Evolutionary conservation across 1,139 yeast genomes (phyloP).

Genomic region (Sugiyamaella neomexicana): DNA sequence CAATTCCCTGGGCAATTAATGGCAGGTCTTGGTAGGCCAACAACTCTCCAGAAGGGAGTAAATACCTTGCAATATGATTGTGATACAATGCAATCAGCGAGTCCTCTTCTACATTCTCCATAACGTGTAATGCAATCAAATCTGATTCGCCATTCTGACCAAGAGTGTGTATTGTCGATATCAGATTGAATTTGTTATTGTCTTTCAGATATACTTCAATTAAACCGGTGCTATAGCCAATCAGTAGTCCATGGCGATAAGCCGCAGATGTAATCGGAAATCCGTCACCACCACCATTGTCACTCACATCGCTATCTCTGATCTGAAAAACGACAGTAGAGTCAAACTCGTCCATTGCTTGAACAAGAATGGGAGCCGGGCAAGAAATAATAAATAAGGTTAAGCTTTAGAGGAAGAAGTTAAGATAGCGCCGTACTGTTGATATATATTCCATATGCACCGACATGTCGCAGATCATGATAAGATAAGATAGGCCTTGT

Average conservation of each 20-base stretch:
- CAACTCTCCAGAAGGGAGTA: slow-evolving; percentile 6
- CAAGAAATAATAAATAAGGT: neutral
- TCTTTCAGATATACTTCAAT: neutral
- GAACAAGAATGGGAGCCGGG: neutral
- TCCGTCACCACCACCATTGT: neutral
- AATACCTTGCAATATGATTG: slow-evolving; percentile 1
- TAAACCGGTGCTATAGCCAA: slow-evolving; percentile 1
- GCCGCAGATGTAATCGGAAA: neutral
- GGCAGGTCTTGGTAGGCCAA: neutral
- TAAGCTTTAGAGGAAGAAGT: neutral
- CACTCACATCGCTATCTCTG: slow-evolving; percentile 1
- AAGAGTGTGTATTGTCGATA: slow-evolving; percentile 1
- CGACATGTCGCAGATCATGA: neutral
- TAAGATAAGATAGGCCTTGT: neutral
- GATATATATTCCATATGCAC: neutral
- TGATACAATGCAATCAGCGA: neutral
- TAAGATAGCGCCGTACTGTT: slow-evolving; percentile 10
- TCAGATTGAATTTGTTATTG: neutral
- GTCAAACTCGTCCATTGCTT: neutral
- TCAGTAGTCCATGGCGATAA: neutral
- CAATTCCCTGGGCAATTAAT: slow-evolving; percentile 6
- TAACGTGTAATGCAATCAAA: neutral
- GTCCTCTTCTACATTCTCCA: neutral
- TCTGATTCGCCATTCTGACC: neutral
- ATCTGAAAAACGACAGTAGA: slow-evolving; percentile 1